Conservation (phyloP, 2,329 filamentous ascomycete genomes). For the Ascochyta rabiei region DNA sequence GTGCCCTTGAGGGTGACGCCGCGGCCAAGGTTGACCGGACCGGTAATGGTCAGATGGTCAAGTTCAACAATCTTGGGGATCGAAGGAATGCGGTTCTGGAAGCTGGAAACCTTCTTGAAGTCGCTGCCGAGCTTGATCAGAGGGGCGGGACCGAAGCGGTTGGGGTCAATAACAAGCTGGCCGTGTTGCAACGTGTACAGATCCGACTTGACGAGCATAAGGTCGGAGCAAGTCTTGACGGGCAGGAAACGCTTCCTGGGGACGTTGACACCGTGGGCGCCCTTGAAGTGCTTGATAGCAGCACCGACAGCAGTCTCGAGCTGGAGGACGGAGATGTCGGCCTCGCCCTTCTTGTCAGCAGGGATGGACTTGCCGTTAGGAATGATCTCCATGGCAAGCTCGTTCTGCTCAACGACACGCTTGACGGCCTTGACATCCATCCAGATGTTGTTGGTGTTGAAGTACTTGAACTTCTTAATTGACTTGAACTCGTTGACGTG, state of each 20-base stretch:
- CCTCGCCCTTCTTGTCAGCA: constrained; percentile 99
- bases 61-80: constrained; percentile 92
- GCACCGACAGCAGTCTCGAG: constrained; percentile 98
- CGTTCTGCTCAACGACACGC: constrained; percentile 97
- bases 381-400: constrained; percentile 99
- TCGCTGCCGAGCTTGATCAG: constrained; percentile 98
- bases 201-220: constrained; percentile 99
- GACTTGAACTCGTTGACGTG: constrained; percentile 99
- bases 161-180: constrained; percentile 94
- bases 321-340: constrained; percentile 95
- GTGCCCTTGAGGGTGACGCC: constrained; percentile 97
- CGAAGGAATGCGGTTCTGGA: constrained; percentile 84
- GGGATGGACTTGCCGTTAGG: constrained; percentile 99
- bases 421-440: constrained; percentile 97
- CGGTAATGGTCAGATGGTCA: constrained; percentile 95
- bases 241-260: constrained; percentile 97
- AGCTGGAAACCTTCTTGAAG: constrained; percentile 99
- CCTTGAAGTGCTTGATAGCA: constrained; percentile 97
- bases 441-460: constrained; percentile 99
- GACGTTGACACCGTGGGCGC: constrained; percentile 98
- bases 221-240: constrained; percentile 99
- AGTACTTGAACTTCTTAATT: constrained; percentile 99
- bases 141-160: constrained; percentile 93
- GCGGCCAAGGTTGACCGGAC: constrained; percentile 93
- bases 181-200: constrained; percentile 99